A percentile compares a stretch with the other conserved stretches of the same genome.
Conservation (phyloP, 257 asterid species). For the Marsdenia floribunda region DNA sequence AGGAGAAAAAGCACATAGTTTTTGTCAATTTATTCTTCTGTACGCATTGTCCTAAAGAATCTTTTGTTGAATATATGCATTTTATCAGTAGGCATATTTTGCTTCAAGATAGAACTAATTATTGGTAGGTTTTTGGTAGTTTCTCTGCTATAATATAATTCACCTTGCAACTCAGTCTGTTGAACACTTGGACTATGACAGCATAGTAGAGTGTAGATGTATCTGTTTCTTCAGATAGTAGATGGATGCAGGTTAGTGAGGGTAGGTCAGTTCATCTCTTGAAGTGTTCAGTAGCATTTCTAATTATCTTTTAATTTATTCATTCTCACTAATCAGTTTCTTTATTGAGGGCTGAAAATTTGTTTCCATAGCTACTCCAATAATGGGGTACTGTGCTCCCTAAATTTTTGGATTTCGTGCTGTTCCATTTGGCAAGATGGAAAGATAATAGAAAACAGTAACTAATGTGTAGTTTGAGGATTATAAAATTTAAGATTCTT, state of each 20-base stretch:
- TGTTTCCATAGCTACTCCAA: background rate
- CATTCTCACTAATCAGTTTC: background rate
- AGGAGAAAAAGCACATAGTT: constrained; percentile 18
- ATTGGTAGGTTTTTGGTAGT: background rate
- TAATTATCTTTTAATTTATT: background rate
- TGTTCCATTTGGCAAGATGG: background rate
- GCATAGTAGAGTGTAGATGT: background rate
- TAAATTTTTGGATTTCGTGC: background rate
- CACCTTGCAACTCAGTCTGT: background rate
- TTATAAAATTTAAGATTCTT: background rate
- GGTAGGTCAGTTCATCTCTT: background rate
- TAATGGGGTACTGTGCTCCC: background rate
- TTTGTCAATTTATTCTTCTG: constrained; percentile 7
- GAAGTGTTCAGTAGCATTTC: background rate
- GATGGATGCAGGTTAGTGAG: background rate
- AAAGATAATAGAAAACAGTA: background rate
- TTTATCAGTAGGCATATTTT: background rate
- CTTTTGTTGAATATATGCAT: background rate
- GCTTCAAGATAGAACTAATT: background rate
- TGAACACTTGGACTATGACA: background rate
- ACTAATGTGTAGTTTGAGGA: background rate
- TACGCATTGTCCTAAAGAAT: background rate
- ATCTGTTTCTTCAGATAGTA: background rate
- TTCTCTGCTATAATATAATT: background rate
- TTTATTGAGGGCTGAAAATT: background rate